Conservation (phyloP, 202 grass and related monocot genomes). For the Setaria italica region DNA sequence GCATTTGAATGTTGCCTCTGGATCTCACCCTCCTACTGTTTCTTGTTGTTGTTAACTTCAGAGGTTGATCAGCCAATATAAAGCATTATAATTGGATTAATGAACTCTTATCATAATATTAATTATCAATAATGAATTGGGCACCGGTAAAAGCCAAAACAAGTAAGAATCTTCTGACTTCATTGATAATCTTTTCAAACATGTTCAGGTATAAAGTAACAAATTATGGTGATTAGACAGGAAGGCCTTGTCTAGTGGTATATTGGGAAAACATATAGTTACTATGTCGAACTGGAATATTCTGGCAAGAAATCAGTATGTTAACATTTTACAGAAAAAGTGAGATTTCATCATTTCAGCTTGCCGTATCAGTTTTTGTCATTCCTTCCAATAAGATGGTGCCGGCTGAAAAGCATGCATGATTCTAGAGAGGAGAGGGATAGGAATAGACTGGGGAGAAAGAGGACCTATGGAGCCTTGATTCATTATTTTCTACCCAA, state of each 20-base stretch:
- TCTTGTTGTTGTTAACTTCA: conserved; percentile 3
- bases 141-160: no score
- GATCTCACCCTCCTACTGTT: background rate
- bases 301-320: background rate
- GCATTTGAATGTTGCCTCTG: background rate
- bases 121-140: background rate
- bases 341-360: conserved; percentile 1
- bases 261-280: background rate
- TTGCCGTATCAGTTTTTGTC: background rate
- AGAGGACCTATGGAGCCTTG: background rate
- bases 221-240: background rate
- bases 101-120: background rate
- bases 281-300: background rate
- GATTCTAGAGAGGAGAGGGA: background rate
- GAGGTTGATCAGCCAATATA: background rate
- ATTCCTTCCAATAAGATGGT: background rate
- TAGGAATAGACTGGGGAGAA: background rate
- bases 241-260: background rate
- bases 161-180: no score
- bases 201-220: background rate
- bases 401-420: background rate
- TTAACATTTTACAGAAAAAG: background rate
- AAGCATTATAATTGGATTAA: background rate
- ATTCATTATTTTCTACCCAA: background rate
- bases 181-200: background rate